Evolutionary conservation across 1,139 yeast genomes (phyloP), one percentile per base, ranked within the genome.

Genomic region (Debaryomycetaceae sp.): DNA sequence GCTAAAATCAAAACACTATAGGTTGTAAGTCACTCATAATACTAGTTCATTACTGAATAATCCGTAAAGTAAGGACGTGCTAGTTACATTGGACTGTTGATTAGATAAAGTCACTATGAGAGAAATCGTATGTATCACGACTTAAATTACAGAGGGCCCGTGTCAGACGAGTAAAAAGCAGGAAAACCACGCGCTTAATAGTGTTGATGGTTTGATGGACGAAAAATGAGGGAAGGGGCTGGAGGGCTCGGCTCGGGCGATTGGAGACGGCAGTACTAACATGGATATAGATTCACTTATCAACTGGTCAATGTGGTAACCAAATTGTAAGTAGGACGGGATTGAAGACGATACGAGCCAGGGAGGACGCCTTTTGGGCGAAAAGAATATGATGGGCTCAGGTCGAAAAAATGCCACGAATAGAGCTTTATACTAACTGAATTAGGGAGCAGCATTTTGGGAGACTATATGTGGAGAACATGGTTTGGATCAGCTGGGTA

Each of bases 271-370:
- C n/a, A n/a, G 27, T 37, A 27, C 35, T 34, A 31, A 34, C 35
- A 27, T 9, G n/a, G 20, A 33, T 34, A 39, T 65, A 85, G 93
- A 88, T 91, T 70, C 98, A 91, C 72, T 80, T 91, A 70, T 91
- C 97, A 51, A 86, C 97, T 47, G 98, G 98, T 71, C 98, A 91
- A 77, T 93, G 99, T 83, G 99, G 99, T 83, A 93, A 93, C 83
- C 99, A 93, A 76, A 90, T 93, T 60, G 91, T 81, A 76, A 57
- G 86, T 80, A 56, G 47, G 24, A 37, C 17, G 40, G 27, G 34
- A 37, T 6, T 36, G 9, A n/a, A 36, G 20, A 17, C 11, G 11
- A 20, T n/a, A 36, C 9, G 13, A 14, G 13, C 13, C 39, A 22
- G 8, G 37, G 24, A 36, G 17, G 39, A 8, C 6, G n/a, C 7